These are phyloP conservation scores for Vitis hybrid DNA, from an alignment of 177 flowering plant genomes.

Conservation along the genomic window DNA sequence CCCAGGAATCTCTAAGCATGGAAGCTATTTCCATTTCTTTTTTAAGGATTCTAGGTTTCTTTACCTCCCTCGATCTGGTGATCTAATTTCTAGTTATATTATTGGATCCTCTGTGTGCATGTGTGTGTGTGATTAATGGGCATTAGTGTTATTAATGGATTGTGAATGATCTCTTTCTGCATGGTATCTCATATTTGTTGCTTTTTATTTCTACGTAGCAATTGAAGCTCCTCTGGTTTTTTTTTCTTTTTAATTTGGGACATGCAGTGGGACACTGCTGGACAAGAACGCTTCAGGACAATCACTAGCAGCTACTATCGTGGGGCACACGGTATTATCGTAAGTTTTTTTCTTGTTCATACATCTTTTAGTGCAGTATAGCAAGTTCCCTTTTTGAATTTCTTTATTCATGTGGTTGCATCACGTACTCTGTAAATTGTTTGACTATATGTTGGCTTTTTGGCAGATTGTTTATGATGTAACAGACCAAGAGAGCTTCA, in stretches of 20 bases:
- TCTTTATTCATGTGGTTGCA: background rate
- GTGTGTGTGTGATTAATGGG: background rate
- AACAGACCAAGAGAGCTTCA: slow-evolving; percentile 33
- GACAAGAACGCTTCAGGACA: slow-evolving; percentile 38
- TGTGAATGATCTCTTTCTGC: too few relatives aligned
- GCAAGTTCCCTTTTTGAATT: background rate
- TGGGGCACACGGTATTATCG: slow-evolving; percentile 39
- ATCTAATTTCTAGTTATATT: background rate
- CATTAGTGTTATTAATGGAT: too few relatives aligned
- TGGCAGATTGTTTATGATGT: slow-evolving; percentile 34
- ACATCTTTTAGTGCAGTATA: too few relatives aligned
- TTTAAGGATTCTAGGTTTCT: too few relatives aligned
- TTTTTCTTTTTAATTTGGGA: background rate
- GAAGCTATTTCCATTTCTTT: too few relatives aligned
- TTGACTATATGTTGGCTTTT: background rate
- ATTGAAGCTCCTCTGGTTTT: background rate
- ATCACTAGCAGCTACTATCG: slow-evolving; percentile 41
- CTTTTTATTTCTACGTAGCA: too few relatives aligned
- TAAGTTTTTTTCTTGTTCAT: slow-evolving; percentile 1
- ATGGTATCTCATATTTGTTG: too few relatives aligned
- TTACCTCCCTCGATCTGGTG: too few relatives aligned
- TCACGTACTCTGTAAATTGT: background rate
- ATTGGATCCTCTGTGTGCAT: too few relatives aligned
- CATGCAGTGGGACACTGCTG: slow-evolving; percentile 38
- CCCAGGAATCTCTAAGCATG: too few relatives aligned